These are phyloP conservation scores for Immersiporthe knoxdaviesiana DNA, from an alignment of 2,329 filamentous ascomycete species.

Conservation along the genomic window DNA sequence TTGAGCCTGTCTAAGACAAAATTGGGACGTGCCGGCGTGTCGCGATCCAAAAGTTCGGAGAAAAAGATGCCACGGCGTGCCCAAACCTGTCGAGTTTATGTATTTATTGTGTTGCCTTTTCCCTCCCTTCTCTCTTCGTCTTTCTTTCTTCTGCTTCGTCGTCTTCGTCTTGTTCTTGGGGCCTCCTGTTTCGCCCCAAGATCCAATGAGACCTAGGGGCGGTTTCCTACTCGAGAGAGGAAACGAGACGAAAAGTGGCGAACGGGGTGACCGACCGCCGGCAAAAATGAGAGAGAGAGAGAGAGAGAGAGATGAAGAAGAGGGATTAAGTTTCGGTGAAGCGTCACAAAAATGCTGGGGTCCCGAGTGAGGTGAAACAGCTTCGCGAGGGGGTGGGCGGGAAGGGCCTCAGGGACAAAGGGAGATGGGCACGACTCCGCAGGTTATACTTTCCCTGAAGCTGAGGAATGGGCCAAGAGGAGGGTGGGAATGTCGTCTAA, in stretches of 20 bases:
- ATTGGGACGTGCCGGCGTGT: conserved; percentile 18
- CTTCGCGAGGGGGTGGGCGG: not conserved
- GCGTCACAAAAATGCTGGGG: conserved; percentile 13
- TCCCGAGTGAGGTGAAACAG: conserved; percentile 8
- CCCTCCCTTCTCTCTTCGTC: too few relatives aligned
- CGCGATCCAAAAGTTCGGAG: not conserved
- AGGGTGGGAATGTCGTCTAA: not conserved
- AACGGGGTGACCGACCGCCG: not conserved
- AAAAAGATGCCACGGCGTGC: not conserved
- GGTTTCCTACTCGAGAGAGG: not conserved
- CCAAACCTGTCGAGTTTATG: not conserved
- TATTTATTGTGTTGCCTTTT: not conserved
- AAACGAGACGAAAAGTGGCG: conserved; percentile 6
- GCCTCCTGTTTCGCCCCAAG: not conserved
- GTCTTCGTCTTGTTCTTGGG: not conserved
- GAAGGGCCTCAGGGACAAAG: not conserved
- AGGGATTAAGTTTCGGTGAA: not conserved
- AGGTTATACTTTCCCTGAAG: not conserved
- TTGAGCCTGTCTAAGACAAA: conserved; percentile 21
- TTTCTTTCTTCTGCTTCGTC: not conserved
- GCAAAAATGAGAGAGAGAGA: too few relatives aligned
- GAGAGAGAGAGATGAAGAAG: not conserved
- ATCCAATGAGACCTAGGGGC: not conserved
- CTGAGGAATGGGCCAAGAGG: not conserved
- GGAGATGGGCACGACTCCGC: not conserved